Evolutionary conservation across 2,329 filamentous ascomycete species (phyloP).

Genomic region (Colletotrichum somersetense): DNA sequence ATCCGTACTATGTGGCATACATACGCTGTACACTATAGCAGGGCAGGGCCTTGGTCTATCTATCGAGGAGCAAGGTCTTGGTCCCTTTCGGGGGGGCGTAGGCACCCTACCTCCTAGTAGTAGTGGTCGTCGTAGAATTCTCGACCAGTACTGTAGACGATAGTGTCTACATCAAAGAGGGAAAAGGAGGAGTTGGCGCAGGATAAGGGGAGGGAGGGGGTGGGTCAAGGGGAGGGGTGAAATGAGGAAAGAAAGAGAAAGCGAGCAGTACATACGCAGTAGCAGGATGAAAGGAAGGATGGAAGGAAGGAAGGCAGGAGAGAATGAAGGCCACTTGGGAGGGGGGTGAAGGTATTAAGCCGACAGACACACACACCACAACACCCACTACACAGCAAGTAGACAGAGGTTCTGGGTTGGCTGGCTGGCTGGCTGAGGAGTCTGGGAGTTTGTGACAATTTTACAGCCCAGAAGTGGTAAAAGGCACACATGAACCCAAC

Average conservation of each 20-base stretch:
- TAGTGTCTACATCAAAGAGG: conserved; percentile 4
- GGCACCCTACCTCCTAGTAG: background rate
- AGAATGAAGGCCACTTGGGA: background rate
- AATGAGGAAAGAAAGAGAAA: background rate
- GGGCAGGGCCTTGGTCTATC: conserved; percentile 3
- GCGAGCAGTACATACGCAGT: background rate
- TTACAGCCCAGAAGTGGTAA: background rate
- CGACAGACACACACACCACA: background rate
- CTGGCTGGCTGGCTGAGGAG: background rate
- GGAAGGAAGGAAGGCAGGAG: background rate
- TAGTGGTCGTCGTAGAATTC: conserved; percentile 5
- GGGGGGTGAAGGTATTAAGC: background rate
- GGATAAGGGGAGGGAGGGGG: conserved; percentile 7
- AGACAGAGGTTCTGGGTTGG: no score
- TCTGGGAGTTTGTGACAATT: background rate
- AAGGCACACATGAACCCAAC: no score
- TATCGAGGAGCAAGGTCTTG: background rate
- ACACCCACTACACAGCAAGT: background rate
- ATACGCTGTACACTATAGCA: background rate
- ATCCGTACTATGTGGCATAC: background rate
- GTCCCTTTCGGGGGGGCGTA: background rate
- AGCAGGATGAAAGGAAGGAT: background rate
- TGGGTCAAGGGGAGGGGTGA: conserved; percentile 2
- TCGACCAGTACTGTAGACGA: conserved; percentile 29
- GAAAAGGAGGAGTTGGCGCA: conserved; percentile 19